These are phyloP conservation scores for Mikania micrantha DNA, from an alignment of 129 eudicot species.

Conservation along the genomic window DNA sequence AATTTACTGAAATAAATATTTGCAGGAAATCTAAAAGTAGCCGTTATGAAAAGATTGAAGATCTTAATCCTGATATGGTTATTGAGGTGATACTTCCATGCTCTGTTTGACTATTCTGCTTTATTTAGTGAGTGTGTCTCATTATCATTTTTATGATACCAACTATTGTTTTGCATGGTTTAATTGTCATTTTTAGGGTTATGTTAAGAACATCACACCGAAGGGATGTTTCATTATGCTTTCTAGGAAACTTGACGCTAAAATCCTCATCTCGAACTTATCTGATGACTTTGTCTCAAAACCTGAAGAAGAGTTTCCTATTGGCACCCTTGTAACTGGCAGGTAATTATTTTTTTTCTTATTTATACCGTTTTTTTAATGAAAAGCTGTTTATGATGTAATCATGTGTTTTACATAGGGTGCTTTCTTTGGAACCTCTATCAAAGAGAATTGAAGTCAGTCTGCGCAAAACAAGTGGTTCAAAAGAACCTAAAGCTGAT, in stretches of 20 bases:
- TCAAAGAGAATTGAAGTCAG: constrained; percentile 84
- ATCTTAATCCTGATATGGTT: constrained; percentile 60
- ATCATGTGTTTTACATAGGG: constrained; percentile 42
- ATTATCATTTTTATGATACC: background rate
- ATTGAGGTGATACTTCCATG: constrained; percentile 47
- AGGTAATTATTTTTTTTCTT: constrained; percentile 41
- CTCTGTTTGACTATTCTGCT: background rate
- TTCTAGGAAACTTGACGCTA: constrained; percentile 82
- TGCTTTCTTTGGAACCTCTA: constrained; percentile 73
- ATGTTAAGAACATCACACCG: constrained; percentile 67
- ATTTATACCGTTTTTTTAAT: background rate
- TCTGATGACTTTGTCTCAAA: constrained; percentile 68
- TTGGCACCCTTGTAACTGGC: constrained; percentile 80
- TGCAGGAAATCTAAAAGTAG: constrained; percentile 34
- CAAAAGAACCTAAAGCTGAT: constrained; percentile 30
- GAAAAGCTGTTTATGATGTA: background rate
- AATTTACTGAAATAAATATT: background rate
- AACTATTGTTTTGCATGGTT: background rate
- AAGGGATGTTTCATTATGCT: constrained; percentile 87
- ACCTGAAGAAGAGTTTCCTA: constrained; percentile 68
- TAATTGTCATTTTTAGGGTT: constrained; percentile 44
- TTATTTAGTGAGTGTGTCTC: background rate
- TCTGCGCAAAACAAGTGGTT: constrained; percentile 46
- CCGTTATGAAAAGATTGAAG: constrained; percentile 53
- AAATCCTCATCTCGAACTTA: constrained; percentile 67